These are phyloP conservation scores for Leishmania amazonensis DNA, from an alignment of 208 protist species.

Conservation along the genomic window DNA sequence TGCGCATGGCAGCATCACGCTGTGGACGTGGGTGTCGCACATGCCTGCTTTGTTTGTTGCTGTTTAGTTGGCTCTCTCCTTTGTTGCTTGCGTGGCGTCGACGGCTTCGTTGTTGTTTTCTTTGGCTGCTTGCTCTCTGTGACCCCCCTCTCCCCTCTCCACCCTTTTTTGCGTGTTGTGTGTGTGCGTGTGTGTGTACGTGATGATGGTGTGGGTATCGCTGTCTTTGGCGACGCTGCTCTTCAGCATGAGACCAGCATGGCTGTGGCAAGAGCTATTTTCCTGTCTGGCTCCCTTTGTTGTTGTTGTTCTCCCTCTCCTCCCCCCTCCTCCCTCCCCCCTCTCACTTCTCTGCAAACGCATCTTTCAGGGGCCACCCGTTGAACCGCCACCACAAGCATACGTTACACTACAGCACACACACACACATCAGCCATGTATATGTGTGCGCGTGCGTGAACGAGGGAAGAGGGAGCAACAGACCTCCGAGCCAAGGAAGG, in stretches of 20 bases:
- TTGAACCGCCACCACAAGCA: background rate
- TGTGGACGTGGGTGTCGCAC: background rate
- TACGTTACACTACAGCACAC: background rate
- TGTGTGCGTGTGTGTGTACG: background rate
- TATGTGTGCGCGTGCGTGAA: background rate
- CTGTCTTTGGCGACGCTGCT: background rate
- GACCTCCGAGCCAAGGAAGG: background rate
- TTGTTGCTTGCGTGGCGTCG: background rate
- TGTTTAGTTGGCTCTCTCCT: background rate
- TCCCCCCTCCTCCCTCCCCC: background rate
- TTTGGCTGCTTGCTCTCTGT: conserved; percentile 2
- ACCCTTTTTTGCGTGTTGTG: background rate
- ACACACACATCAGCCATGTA: background rate
- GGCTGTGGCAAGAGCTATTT: background rate
- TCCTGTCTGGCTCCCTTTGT: background rate
- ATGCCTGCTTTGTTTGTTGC: background rate
- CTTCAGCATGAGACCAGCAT: background rate
- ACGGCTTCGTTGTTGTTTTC: background rate
- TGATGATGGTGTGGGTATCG: background rate
- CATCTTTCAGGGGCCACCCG: background rate
- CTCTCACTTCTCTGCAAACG: background rate
- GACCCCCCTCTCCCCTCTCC: background rate
- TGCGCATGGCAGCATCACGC: background rate
- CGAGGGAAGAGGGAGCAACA: background rate
- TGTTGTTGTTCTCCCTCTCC: background rate